Percentiles rank a stretch among this genome's conserved stretches.
Evolutionary conservation across 495 filamentous ascomycete species (phyloP).

Genomic region (Letharia columbiana): DNA sequence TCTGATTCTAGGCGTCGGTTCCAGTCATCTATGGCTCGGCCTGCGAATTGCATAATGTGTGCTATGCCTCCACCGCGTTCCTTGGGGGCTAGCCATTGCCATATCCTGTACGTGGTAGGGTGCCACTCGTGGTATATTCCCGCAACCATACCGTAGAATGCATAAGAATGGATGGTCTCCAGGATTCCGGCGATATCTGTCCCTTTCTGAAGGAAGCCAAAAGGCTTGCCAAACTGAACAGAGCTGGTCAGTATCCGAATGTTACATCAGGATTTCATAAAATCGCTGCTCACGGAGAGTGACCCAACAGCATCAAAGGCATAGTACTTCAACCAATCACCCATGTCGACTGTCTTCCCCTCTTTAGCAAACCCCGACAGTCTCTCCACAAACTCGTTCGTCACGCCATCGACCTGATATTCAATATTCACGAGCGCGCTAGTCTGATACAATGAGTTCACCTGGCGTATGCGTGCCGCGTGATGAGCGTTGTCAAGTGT

Average conservation of each 20-base stretch:
- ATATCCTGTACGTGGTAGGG: constrained; percentile 33
- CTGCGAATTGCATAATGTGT: constrained; percentile 39
- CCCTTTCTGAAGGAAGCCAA: constrained; percentile 18
- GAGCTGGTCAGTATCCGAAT: constrained; percentile 22
- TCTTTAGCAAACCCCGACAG: constrained; percentile 22
- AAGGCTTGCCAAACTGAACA: constrained; percentile 13
- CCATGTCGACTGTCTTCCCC: constrained; percentile 36
- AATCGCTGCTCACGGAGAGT: constrained; percentile 49
- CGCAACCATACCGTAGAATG: constrained; percentile 33
- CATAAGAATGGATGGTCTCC: not conserved
- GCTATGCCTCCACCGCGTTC: constrained; percentile 33
- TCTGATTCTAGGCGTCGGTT: constrained; percentile 10
- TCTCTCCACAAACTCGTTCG: constrained; percentile 1
- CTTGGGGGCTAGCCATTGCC: constrained; percentile 36
- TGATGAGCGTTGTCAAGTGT: constrained; percentile 4
- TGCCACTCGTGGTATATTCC: constrained; percentile 43
- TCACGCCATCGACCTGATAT: constrained; percentile 4
- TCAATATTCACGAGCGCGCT: constrained; percentile 9
- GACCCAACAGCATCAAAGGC: constrained; percentile 65
- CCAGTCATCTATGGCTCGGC: constrained; percentile 16
- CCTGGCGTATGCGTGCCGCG: constrained; percentile 5
- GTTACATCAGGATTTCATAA: not conserved
- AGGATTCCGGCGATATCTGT: constrained; percentile 12
- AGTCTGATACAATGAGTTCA: constrained; percentile 1
- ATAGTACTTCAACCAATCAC: constrained; percentile 66